These are phyloP conservation scores for Athelia psychrophila DNA, from an alignment of 1,284 basidiomycete species.

Conservation along the genomic window DNA sequence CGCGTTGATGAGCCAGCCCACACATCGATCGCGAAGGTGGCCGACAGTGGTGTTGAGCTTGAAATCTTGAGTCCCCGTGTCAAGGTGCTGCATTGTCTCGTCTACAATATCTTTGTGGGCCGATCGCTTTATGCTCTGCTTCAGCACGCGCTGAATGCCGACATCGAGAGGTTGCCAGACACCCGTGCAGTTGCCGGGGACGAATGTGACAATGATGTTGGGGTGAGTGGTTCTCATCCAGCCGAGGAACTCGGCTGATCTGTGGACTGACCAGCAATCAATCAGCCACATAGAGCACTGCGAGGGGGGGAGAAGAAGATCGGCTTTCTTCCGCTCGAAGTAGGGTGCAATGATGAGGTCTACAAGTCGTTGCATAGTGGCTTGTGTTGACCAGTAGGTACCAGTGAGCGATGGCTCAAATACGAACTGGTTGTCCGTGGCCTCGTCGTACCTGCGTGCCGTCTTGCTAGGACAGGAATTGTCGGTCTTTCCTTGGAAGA, in stretches of 20 bases:
- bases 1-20: neutral
- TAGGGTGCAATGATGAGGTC: constrained; percentile 19
- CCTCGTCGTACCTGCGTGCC: neutral
- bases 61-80: neutral
- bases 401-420: constrained; percentile 15
- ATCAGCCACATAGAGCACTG: constrained; percentile 18
- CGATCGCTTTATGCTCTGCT: constrained; percentile 18
- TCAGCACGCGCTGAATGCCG: constrained; percentile 22
- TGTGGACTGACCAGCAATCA: constrained; percentile 23
- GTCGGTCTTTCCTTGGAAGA: constrained; percentile 16
- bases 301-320: constrained; percentile 4
- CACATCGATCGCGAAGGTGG: neutral
- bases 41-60: neutral
- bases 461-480: neutral
- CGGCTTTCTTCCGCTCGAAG: constrained; percentile 8
- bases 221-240: constrained; percentile 21
- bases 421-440: constrained; percentile 12
- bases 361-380: constrained; percentile 15
- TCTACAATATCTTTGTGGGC: constrained; percentile 17
- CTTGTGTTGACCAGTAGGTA: constrained; percentile 19
- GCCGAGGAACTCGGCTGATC: constrained; percentile 16
- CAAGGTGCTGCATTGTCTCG: constrained; percentile 9
- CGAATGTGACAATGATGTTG: constrained; percentile 19
- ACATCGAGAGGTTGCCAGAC: constrained; percentile 25
- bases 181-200: constrained; percentile 25